phyloP scores from a whole-genome alignment of 1,284 basidiomycete species.

The Golubevia sp. region DNA sequence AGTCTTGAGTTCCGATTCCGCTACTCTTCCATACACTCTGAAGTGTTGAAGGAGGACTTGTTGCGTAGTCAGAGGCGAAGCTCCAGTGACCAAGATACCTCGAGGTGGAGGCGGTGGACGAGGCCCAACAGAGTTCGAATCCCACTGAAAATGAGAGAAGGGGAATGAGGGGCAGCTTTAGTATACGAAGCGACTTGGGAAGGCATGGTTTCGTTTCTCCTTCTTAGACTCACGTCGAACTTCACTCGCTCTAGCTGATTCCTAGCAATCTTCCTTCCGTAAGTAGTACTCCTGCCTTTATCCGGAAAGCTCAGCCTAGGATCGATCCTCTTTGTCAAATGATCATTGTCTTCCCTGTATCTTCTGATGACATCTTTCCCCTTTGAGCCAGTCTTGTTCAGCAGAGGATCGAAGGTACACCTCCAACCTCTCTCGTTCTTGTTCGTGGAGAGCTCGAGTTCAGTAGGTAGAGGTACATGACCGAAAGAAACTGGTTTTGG shows the following conservation, averaged over 20 bases:
- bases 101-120: constrained; percentile 71
- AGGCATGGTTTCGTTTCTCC: too few relatives aligned
- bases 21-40: constrained; percentile 71
- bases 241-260: constrained; percentile 4
- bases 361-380: constrained; percentile 72
- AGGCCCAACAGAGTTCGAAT: constrained; percentile 74
- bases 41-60: constrained; percentile 74
- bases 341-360: constrained; percentile 18
- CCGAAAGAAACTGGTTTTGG: constrained; percentile 11
- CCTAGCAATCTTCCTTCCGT: constrained; percentile 12
- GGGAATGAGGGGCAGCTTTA: constrained; percentile 18
- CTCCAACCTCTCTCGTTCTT: constrained; percentile 64
- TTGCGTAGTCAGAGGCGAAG: constrained; percentile 75
- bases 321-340: constrained; percentile 5
- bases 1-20: constrained; percentile 77
- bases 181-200: constrained; percentile 18
- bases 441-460: constrained; percentile 25
- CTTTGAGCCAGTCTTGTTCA: constrained; percentile 68
- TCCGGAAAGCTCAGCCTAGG: constrained; percentile 7
- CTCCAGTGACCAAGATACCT: constrained; percentile 74
- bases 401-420: constrained; percentile 70
- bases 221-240: constrained; percentile 8
- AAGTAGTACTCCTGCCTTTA: neutral
- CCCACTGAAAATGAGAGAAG: constrained; percentile 67
- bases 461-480: constrained; percentile 31